Conservation (phyloP, 176 grass and related monocot genomes). For the Zoysia japonica region DNA sequence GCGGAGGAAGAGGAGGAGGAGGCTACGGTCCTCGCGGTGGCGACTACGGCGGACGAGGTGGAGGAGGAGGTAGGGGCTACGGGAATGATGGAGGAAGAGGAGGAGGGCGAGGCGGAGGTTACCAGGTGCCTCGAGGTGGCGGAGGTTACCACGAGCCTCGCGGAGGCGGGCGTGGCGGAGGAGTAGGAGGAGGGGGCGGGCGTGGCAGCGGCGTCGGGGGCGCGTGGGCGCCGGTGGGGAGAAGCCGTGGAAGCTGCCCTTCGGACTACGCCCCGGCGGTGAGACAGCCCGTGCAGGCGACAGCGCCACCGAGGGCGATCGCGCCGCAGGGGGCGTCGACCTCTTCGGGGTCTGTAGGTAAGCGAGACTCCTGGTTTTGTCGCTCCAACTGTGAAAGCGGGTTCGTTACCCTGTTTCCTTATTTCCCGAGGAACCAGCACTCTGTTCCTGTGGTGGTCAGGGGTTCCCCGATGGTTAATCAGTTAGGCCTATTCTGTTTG, state of each 20-base stretch:
- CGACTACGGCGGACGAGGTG: background rate
- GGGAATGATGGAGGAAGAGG: background rate
- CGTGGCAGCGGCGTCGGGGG: background rate
- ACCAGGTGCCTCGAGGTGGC: background rate
- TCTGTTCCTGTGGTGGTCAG: background rate
- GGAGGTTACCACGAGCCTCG: slow-evolving; percentile 12
- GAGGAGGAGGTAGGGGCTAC: slow-evolving; percentile 11
- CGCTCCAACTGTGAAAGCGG: background rate
- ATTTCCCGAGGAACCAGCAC: background rate
- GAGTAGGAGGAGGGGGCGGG: slow-evolving; percentile 5
- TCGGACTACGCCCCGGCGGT: background rate
- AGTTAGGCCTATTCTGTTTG: no score
- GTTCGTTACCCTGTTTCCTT: background rate
- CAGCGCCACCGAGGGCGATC: background rate
- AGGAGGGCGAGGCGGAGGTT: background rate
- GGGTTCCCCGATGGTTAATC: no score
- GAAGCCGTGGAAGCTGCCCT: slow-evolving; percentile 17
- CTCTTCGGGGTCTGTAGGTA: slow-evolving; percentile 43
- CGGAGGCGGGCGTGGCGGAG: slow-evolving; percentile 21
- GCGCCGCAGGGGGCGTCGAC: background rate
- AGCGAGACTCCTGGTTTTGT: slow-evolving; percentile 8
- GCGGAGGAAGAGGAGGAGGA: background rate
- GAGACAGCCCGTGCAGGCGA: background rate
- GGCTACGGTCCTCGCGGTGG: slow-evolving; percentile 1
- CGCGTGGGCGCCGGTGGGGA: slow-evolving; percentile 35